Conservation (phyloP, 129 eudicot genomes). For the Solidago caesia region DNA sequence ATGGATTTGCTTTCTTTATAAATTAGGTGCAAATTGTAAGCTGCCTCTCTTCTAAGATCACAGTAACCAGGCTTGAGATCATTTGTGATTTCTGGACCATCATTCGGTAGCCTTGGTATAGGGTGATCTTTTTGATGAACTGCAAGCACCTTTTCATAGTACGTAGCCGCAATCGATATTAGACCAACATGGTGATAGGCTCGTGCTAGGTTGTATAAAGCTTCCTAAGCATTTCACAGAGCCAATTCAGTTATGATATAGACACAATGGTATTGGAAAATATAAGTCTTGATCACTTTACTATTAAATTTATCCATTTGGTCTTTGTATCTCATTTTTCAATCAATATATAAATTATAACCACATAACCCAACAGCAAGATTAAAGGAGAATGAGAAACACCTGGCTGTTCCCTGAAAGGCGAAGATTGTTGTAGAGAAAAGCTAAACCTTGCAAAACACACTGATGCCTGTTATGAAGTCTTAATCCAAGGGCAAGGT, state of each 20-base stretch:
- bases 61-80: conserved; percentile 62
- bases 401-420: conserved; percentile 75
- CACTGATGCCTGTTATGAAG: conserved; percentile 79
- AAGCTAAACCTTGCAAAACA: conserved; percentile 75
- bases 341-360: neutral
- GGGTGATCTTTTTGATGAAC: conserved; percentile 55
- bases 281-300: neutral
- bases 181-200: conserved; percentile 86
- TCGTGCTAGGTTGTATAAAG: conserved; percentile 76
- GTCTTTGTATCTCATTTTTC: neutral
- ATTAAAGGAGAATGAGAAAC: conserved; percentile 17
- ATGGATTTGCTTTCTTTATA: conserved; percentile 77
- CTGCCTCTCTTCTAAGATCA: conserved; percentile 90
- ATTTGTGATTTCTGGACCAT: conserved; percentile 39
- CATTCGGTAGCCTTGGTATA: conserved; percentile 66
- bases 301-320: neutral
- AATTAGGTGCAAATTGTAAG: conserved; percentile 77
- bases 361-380: neutral
- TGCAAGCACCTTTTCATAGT: conserved; percentile 72
- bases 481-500: conserved; percentile 66
- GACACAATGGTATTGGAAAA: neutral
- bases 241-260: conserved; percentile 10
- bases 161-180: conserved; percentile 58
- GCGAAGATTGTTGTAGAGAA: conserved; percentile 64
- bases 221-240: conserved; percentile 45